Base-by-base conservation (phyloP, 2,329 filamentous ascomycete species). In the Paraconiothyrium sp. region DNA sequence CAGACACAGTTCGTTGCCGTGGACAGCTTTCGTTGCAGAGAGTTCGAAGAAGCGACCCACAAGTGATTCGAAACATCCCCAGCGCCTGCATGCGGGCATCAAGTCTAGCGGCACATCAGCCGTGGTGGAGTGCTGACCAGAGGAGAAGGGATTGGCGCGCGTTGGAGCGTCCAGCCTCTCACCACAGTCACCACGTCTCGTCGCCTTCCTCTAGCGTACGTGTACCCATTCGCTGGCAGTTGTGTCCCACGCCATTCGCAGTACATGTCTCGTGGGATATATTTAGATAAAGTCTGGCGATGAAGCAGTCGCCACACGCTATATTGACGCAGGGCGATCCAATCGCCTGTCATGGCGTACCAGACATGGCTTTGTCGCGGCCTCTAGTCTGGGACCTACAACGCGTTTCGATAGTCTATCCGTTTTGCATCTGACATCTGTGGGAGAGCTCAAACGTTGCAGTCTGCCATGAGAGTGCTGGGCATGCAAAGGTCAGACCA, bases 151-250 rank as follows among this genome's bases (percentile, higher is more conserved):
- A 54, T 54, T 54, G 50, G 50, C 35, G 16, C 22, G 22, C 6
- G 50, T 41, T 50, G 30, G 8, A 34, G 5, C 32, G 24, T 52
- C 49, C n/a, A 22, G 20, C 34, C 49, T 51, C 48, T 52, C 34
- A 52, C 34, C 35, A 24, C n/a, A 6, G 20, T 22, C n/a, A 14
- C 22, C n/a, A 11, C 35, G 50, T 54, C 11, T 54, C 22, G 35
- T 27, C 49, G 49, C 37, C 35, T 43, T 39, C n/a, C 20, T 35
- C 37, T 54, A 43, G 51, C 35, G 22, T 54, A 6, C 22, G 22
- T n/a, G 24, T 37, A n/a, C 24, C 24, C 22, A 55, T 55, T 55
- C 52, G 52, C 52, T 46, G 39, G 37, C 51, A 43, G 24, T 46
- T 16, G 22, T 37, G 44, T 22, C 37, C 39, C 27, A 39, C 27